Conservation (phyloP, 2,329 filamentous ascomycete genomes). For the Mycogone perniciosa region DNA sequence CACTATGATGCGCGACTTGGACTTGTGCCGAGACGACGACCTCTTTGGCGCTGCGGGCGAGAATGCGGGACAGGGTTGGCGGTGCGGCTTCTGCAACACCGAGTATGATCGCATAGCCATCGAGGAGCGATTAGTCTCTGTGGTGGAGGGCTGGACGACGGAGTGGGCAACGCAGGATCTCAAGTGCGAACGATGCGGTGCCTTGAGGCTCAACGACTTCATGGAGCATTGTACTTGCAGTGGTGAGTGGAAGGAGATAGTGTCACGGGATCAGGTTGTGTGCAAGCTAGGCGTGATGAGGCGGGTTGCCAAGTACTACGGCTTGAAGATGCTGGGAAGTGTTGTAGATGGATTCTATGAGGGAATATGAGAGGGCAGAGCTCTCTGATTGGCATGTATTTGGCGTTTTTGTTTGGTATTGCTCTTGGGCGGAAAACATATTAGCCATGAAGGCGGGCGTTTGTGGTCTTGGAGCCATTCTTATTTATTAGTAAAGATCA, state of each 20-base stretch:
- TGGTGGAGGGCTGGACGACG: slow-evolving; percentile 67
- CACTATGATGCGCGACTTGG: slow-evolving; percentile 80
- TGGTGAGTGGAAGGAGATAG: slow-evolving; percentile 71
- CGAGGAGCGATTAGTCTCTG: slow-evolving; percentile 74
- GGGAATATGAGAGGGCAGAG: slow-evolving; percentile 30
- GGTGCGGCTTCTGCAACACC: slow-evolving; percentile 67
- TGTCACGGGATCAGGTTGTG: slow-evolving; percentile 60
- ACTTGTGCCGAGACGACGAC: slow-evolving; percentile 85
- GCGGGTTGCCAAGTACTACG: slow-evolving; percentile 72
- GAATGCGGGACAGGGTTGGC: slow-evolving; percentile 51
- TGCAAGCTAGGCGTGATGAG: slow-evolving; percentile 62
- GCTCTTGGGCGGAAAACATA: background rate
- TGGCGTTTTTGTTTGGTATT: background rate
- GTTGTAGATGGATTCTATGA: slow-evolving; percentile 61
- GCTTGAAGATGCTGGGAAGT: slow-evolving; percentile 70
- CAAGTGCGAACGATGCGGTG: slow-evolving; percentile 66
- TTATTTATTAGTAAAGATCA: background rate
- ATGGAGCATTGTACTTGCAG: slow-evolving; percentile 95
- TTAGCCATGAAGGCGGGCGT: background rate
- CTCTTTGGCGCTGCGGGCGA: slow-evolving; percentile 42
- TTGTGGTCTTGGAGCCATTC: background rate
- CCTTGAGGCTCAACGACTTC: slow-evolving; percentile 81
- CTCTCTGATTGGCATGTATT: background rate
- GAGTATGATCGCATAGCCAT: slow-evolving; percentile 73
- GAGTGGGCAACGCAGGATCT: slow-evolving; percentile 88